phyloP scores from a whole-genome alignment of 2,329 filamentous ascomycete genomes.

The Beauveria medogensis region DNA sequence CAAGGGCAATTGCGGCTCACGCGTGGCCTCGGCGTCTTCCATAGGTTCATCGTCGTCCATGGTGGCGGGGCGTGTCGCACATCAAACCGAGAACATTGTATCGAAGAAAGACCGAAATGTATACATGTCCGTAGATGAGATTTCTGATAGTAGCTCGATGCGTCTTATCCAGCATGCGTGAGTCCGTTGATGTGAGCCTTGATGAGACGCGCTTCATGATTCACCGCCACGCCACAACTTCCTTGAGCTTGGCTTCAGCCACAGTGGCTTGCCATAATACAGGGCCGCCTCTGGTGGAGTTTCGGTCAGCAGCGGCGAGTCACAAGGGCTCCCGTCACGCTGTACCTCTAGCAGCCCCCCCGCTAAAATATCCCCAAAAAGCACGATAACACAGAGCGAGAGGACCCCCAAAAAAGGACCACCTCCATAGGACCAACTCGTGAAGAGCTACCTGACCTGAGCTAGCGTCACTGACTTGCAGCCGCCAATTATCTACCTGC shows the following conservation, averaged over 20 bases:
- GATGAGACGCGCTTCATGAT: neutral
- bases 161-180: neutral
- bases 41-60: constrained; percentile 22
- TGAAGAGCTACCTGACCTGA: constrained; percentile 8
- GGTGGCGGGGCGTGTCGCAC: neutral
- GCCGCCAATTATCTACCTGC: neutral
- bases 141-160: neutral
- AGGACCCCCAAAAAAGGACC: neutral
- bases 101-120: neutral
- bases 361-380: neutral
- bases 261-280: neutral
- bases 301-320: constrained; percentile 14
- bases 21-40: constrained; percentile 25
- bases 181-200: neutral
- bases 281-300: neutral
- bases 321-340: constrained; percentile 26
- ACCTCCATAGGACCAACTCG: neutral
- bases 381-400: neutral
- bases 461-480: constrained; percentile 9
- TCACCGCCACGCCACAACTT: neutral
- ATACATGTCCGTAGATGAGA: neutral
- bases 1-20: constrained; percentile 38
- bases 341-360: constrained; percentile 10
- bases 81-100: neutral
- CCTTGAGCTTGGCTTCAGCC: neutral